A percentile compares a stretch with the other conserved stretches of the same genome.
These are phyloP conservation scores for Aspergillus awamori DNA, from an alignment of 2,329 filamentous ascomycete genomes.

Conservation along the genomic window DNA sequence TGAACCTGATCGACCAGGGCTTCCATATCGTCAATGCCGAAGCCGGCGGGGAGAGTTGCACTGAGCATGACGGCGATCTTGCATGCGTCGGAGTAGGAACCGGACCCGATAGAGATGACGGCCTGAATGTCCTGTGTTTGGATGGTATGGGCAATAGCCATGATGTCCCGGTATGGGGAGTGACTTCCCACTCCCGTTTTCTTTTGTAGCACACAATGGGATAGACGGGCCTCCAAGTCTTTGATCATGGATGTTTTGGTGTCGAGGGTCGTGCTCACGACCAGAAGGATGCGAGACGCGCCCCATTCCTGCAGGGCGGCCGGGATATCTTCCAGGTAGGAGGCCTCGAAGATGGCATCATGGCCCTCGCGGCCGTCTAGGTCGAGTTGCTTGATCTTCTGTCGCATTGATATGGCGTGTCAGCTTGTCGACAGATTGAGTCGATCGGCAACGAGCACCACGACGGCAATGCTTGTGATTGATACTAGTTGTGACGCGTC, in stretches of 20 bases:
- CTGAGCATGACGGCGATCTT: slow-evolving; percentile 10
- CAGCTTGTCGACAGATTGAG: neutral
- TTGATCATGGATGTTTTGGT: slow-evolving; percentile 3
- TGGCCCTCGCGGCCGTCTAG: neutral
- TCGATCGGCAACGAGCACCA: no score
- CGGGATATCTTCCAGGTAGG: slow-evolving; percentile 3
- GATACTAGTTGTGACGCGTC: no score
- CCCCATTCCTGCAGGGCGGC: neutral
- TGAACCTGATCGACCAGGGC: slow-evolving; percentile 4
- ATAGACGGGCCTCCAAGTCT: slow-evolving; percentile 1
- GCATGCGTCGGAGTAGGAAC: slow-evolving; percentile 4
- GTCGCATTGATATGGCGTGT: neutral
- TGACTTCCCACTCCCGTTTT: slow-evolving; percentile 7
- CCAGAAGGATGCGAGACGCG: neutral
- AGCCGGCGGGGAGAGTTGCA: slow-evolving; percentile 1
- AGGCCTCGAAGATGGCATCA: slow-evolving; percentile 7
- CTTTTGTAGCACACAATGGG: slow-evolving; percentile 3
- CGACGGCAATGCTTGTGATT: no score
- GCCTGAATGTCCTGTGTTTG: neutral
- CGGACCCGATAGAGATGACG: slow-evolving; percentile 4
- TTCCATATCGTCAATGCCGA: neutral
- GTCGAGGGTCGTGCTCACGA: slow-evolving; percentile 8
- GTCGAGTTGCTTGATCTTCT: slow-evolving; percentile 4
- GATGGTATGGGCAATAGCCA: slow-evolving; percentile 3
- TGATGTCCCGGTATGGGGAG: slow-evolving; percentile 5